phyloP scores from a whole-genome alignment of 2,329 filamentous ascomycete species.

The Aspergillus pseudoterreus region DNA sequence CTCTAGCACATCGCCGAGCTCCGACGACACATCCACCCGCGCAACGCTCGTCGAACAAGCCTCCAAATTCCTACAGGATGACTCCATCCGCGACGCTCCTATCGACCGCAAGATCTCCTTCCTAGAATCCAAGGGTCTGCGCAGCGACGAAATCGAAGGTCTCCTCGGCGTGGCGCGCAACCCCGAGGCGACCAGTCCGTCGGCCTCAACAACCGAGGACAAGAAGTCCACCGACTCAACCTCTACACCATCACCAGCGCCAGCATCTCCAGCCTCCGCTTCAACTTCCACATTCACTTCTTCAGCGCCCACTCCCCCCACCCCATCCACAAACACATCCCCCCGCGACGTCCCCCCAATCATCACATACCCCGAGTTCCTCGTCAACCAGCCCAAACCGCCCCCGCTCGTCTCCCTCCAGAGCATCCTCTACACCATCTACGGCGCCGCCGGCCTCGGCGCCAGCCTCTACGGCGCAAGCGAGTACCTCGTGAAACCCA shows the following conservation, averaged over 20 bases:
- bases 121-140: slow-evolving; percentile 71
- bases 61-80: slow-evolving; percentile 70
- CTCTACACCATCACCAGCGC: slow-evolving; percentile 13
- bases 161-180: slow-evolving; percentile 52
- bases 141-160: slow-evolving; percentile 62
- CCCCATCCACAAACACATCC: slow-evolving; percentile 6
- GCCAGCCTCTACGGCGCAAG: slow-evolving; percentile 56
- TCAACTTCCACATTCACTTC: not conserved
- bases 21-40: slow-evolving; percentile 25
- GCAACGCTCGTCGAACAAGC: slow-evolving; percentile 61
- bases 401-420: slow-evolving; percentile 58
- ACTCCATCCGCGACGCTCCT: slow-evolving; percentile 65
- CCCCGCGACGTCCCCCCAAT: slow-evolving; percentile 54
- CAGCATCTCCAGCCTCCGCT: not conserved
- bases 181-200: slow-evolving; percentile 19
- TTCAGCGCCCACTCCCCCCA: slow-evolving; percentile 5
- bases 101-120: slow-evolving; percentile 73
- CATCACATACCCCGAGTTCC: slow-evolving; percentile 65
- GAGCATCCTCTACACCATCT: slow-evolving; percentile 55
- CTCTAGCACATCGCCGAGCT: slow-evolving; percentile 22
- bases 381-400: slow-evolving; percentile 55
- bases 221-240: slow-evolving; percentile 16
- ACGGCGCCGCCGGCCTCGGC: slow-evolving; percentile 53
- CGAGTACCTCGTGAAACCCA: slow-evolving; percentile 57
- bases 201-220: slow-evolving; percentile 10